Evolutionary conservation across 192 early-diverging fungal species (phyloP).

Genomic region (Coemansia guatemalensis): DNA sequence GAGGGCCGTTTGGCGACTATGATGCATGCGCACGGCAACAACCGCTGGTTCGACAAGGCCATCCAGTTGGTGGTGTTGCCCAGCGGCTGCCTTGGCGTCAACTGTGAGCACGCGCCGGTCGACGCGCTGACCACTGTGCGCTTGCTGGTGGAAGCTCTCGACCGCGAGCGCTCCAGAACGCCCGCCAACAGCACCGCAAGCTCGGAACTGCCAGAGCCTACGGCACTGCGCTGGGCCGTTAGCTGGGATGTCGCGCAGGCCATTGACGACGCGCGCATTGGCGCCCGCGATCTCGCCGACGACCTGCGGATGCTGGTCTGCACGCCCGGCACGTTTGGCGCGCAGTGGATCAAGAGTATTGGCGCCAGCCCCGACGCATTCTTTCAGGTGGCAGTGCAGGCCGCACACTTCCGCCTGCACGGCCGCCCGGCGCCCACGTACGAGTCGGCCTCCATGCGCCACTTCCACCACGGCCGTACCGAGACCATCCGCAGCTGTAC

Average conservation of each 20-base stretch:
- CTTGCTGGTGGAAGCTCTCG: slow-evolving; percentile 71
- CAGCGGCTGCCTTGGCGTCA: slow-evolving; percentile 86
- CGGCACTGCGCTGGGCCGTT: slow-evolving; percentile 72
- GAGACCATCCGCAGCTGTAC: slow-evolving; percentile 88
- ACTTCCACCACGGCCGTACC: slow-evolving; percentile 83
- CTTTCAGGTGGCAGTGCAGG: slow-evolving; percentile 87
- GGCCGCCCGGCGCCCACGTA: slow-evolving; percentile 70
- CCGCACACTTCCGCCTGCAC: slow-evolving; percentile 77
- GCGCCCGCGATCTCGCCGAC: slow-evolving; percentile 63
- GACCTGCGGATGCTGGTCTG: slow-evolving; percentile 73
- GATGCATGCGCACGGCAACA: slow-evolving; percentile 75
- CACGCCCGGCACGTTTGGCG: slow-evolving; percentile 74
- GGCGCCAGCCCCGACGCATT: slow-evolving; percentile 87
- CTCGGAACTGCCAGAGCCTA: slow-evolving; percentile 53
- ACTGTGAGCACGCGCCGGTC: slow-evolving; percentile 94
- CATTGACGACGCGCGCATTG: slow-evolving; percentile 64
- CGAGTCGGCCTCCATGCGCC: slow-evolving; percentile 72
- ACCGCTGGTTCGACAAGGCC: slow-evolving; percentile 98
- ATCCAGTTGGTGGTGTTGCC: slow-evolving; percentile 82
- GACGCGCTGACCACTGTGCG: slow-evolving; percentile 88
- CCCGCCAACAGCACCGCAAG: slow-evolving; percentile 18
- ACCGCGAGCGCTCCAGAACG: slow-evolving; percentile 31
- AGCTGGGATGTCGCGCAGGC: slow-evolving; percentile 53
- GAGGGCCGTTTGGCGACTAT: slow-evolving; percentile 70
- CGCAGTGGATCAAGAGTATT: slow-evolving; percentile 79